These are phyloP conservation scores for Fusarium sp. DNA, from an alignment of 2,329 filamentous ascomycete species.

Conservation along the genomic window DNA sequence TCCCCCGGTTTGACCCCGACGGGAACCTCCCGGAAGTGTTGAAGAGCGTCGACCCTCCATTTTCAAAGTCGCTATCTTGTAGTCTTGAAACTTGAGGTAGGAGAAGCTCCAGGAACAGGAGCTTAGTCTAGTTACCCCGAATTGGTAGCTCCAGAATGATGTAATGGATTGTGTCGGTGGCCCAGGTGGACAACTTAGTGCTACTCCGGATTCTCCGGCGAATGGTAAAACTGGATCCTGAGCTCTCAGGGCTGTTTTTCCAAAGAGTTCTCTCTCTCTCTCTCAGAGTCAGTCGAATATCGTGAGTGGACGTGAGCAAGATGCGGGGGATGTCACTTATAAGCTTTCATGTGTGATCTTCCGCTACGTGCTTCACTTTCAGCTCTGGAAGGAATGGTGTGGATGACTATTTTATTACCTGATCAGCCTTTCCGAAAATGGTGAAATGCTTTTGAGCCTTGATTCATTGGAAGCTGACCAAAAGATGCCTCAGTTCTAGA, in stretches of 20 bases:
- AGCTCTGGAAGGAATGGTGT: conserved; percentile 18
- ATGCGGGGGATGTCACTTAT: conserved; percentile 29
- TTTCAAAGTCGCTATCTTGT: not conserved
- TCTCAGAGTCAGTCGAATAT: not conserved
- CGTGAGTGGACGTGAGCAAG: not conserved
- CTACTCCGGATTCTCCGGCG: conserved; percentile 5
- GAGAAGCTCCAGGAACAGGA: not conserved
- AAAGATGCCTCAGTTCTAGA: not conserved
- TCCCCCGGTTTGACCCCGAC: conserved; percentile 54
- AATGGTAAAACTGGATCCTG: conserved; percentile 9
- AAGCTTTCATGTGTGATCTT: conserved; percentile 29
- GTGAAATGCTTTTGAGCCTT: not conserved
- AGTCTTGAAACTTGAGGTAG: not conserved
- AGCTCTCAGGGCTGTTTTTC: not conserved
- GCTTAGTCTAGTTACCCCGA: not conserved
- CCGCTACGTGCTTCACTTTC: conserved; percentile 5
- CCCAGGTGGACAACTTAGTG: not conserved
- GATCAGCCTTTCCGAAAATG: conserved; percentile 18
- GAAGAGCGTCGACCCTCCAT: conserved; percentile 51
- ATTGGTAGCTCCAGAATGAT: conserved; percentile 31
- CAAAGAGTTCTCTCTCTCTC: not conserved
- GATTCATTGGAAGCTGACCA: conserved; percentile 1
- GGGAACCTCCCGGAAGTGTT: conserved; percentile 47
- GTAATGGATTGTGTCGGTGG: conserved; percentile 35
- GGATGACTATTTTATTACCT: conserved; percentile 22